Evolutionary conservation across 495 filamentous ascomycete species (phyloP), one percentile per base, ranked within the genome.

Genomic region (Rusavskia elegans): DNA sequence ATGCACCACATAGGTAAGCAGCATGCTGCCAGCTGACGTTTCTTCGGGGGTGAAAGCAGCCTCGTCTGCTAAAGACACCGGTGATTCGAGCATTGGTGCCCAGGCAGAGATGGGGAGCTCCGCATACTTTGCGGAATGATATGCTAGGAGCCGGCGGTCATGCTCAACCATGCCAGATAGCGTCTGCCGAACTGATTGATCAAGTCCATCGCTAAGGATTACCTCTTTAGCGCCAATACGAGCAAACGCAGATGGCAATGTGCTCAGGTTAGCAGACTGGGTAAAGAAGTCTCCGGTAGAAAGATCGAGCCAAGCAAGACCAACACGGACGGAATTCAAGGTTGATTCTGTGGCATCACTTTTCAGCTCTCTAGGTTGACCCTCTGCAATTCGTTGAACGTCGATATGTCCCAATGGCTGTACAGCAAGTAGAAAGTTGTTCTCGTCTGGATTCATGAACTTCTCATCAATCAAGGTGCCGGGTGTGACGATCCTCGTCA

Each of bases 391-490:
- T n/a, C 58, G 52, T n/a, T 36, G 29, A 45, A n/a, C 30, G 60
- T 50, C 36, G 30, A 20, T 3, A 19, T 14, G 7, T 10, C 36
- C 55, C 25, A 44, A 46, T 14, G 55, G 52, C 59, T 89, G 77
- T 37, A 95, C 73, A 37, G 84, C 80, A 56, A 97, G 76, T 39
- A 98, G 65, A 62, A 88, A 98, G 62, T 96, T 95, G 63, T 93
- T 94, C 55, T 87, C 80, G 50, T 83, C 88, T 0, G 87, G 83
- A 59, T 96, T 85, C 71, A 97, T 85, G 64, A 96, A 97, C 56
- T 89, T 88, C 66, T 99, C 93, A 64, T 99, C 92, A 58, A 97
- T 95, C 41, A 97, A 67, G 1, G 92, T 99, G 9, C 92, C 92
- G 0, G 93, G 89, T 0, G 92, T 95, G 63, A 99, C 76, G 51